These are phyloP conservation scores for Magnaporthales sp. DNA, from an alignment of 2,329 filamentous ascomycete species.

Conservation along the genomic window DNA sequence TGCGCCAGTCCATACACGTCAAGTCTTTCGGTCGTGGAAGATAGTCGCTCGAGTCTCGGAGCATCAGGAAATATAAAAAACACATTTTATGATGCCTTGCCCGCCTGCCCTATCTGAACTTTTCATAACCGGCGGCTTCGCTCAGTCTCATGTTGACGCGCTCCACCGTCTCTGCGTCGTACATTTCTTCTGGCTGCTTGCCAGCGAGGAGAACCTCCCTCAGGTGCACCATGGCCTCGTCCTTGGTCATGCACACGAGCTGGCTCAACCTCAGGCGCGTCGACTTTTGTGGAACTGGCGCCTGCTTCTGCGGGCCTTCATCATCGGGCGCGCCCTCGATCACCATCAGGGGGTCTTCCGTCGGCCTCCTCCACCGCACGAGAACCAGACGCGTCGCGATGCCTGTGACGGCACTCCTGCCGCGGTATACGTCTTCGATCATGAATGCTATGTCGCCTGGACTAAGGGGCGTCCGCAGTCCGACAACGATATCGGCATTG, in stretches of 20 bases:
- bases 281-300: slow-evolving; percentile 63
- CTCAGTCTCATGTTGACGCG: slow-evolving; percentile 57
- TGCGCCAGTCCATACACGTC: neutral
- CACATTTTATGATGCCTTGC: neutral
- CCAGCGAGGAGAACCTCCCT: slow-evolving; percentile 65
- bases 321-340: slow-evolving; percentile 43
- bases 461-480: slow-evolving; percentile 71
- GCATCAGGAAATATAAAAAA: neutral
- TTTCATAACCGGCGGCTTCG: slow-evolving; percentile 57
- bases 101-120: slow-evolving; percentile 30
- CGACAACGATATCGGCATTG: slow-evolving; percentile 45
- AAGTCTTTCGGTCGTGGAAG: neutral
- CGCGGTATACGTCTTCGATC: slow-evolving; percentile 80
- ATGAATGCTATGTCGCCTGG: slow-evolving; percentile 78
- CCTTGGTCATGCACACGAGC: slow-evolving; percentile 86
- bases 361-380: slow-evolving; percentile 67
- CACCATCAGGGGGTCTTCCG: slow-evolving; percentile 43
- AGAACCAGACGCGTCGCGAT: slow-evolving; percentile 71
- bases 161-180: slow-evolving; percentile 57
- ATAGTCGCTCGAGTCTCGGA: neutral
- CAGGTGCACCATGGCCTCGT: slow-evolving; percentile 75
- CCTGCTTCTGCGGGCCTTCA: slow-evolving; percentile 13
- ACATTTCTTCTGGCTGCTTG: slow-evolving; percentile 63
- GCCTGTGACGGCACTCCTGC: slow-evolving; percentile 74
- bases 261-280: slow-evolving; percentile 62